Base-by-base conservation (phyloP, 768 basidiomycete species). In the Cantharellus anzutake region DNA sequence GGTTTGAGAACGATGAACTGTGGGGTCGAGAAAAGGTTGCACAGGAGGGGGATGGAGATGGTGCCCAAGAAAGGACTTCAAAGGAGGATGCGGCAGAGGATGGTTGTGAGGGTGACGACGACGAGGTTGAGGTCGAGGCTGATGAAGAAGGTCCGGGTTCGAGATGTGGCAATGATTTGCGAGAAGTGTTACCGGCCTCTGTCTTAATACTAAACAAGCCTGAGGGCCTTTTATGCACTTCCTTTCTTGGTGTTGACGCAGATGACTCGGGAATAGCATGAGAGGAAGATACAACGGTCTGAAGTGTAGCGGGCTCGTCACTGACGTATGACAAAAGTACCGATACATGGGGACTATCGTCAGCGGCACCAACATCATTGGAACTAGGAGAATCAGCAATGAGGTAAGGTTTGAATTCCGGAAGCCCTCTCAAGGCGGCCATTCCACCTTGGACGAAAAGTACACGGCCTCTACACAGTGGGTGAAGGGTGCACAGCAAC, bases 381-480 rank as follows among this genome's bases (percentile, higher is more conserved):
- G n/a, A n/a, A n/a, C n/a, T n/a, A n/a, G n/a, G n/a, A n/a, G n/a
- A n/a, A n/a, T n/a, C 20, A 48, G 7, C 20, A 20, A 48, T 20
- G 7, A 48, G 7, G 44, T 48, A 20, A 7, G 44, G 44, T 48
- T 48, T 7, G 7, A 48, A 48, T 48, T 48, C 44, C 7, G 44
- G 44, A 20, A 48, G 11, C 11, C 20, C 11, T 7, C 7, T 7
- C 7, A 20, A 7, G 44, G 57, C 34, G 5, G 57, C 41, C 38
- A 11, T 50, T 40, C 87, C 87, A 4, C 86, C 85, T 44, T 80
- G 75, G 40, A 90, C 73, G 71, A 84, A 90, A 60, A 58, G 59
- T 29, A 64, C 55, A 16, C 41, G 40, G 34, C 56, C 59, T 16
- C 73, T 72, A 37, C 86, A 70, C 48, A 89, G 73, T 3, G 82